Evolutionary conservation across 208 protist genomes (phyloP).

Genomic region (Trichomonas gallinae): DNA sequence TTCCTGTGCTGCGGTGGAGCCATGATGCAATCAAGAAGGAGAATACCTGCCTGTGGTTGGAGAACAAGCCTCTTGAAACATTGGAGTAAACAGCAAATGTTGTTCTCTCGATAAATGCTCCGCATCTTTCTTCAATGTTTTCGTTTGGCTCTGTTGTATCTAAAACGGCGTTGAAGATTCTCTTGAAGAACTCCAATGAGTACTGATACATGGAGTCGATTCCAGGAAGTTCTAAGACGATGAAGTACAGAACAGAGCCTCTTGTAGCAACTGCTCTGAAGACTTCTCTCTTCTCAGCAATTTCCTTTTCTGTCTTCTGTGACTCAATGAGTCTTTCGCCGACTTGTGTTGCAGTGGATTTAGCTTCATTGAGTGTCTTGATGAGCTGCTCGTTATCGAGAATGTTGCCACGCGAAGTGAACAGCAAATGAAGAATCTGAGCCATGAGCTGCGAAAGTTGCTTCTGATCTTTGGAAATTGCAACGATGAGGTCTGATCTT

Average conservation of each 20-base stretch:
- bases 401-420: conserved; percentile 73
- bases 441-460: conserved; percentile 74
- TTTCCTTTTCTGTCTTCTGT: conserved; percentile 73
- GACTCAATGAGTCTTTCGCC: conserved; percentile 62
- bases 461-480: conserved; percentile 74
- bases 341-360: conserved; percentile 69
- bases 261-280: conserved; percentile 73
- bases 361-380: conserved; percentile 70
- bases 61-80: conserved; percentile 88
- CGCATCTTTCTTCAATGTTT: conserved; percentile 58
- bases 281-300: conserved; percentile 65
- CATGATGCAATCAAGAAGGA: conserved; percentile 72
- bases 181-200: conserved; percentile 86
- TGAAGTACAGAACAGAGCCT: conserved; percentile 75
- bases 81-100: conserved; percentile 73
- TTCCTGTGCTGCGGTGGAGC: conserved; percentile 49
- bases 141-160: conserved; percentile 52
- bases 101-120: conserved; percentile 57
- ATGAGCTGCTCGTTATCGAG: conserved; percentile 82
- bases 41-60: conserved; percentile 86
- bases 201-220: conserved; percentile 65
- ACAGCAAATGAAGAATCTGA: conserved; percentile 70
- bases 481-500: conserved; percentile 66
- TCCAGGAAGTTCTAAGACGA: conserved; percentile 56
- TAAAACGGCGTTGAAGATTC: conserved; percentile 68